Conservation (phyloP, 1,284 basidiomycete genomes). For the Irpex sp. region DNA sequence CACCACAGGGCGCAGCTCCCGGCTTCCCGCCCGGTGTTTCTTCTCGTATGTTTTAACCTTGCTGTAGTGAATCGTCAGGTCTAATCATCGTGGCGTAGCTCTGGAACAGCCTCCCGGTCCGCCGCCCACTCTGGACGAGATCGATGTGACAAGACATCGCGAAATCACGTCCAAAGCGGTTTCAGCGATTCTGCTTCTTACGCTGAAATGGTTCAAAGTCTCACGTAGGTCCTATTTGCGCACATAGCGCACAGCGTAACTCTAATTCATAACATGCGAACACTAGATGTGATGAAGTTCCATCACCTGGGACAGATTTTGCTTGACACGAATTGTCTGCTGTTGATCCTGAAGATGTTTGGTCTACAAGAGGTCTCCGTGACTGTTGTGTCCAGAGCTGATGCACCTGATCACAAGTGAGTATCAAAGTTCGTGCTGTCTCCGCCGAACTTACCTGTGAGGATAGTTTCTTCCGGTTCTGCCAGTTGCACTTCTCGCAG, state of each 20-base stretch:
- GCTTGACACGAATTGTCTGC: constrained; percentile 92
- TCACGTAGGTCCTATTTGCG: constrained; percentile 64
- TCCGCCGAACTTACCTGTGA: neutral
- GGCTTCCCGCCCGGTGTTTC: constrained; percentile 67
- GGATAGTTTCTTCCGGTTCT: constrained; percentile 94
- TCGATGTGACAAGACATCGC: constrained; percentile 92
- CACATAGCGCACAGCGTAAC: neutral
- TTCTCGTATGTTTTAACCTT: constrained; percentile 48
- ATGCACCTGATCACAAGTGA: constrained; percentile 85
- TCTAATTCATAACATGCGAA: constrained; percentile 7
- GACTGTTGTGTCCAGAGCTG: constrained; percentile 84
- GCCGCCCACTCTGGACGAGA: constrained; percentile 87
- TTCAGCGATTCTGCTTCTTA: constrained; percentile 88
- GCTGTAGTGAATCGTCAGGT: constrained; percentile 8
- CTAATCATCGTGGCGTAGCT: constrained; percentile 31
- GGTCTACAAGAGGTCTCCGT: constrained; percentile 89
- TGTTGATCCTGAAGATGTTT: constrained; percentile 98
- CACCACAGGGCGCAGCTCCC: constrained; percentile 57
- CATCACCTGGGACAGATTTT: constrained; percentile 94
- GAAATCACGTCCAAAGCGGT: constrained; percentile 98
- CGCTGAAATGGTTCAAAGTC: constrained; percentile 98
- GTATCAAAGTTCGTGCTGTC: constrained; percentile 18
- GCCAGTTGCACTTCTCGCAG: constrained; percentile 71
- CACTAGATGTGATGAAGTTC: constrained; percentile 93
- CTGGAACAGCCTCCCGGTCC: constrained; percentile 58